Conservation (phyloP, 148 eudicot species). For the Nyssa sinensis region DNA sequence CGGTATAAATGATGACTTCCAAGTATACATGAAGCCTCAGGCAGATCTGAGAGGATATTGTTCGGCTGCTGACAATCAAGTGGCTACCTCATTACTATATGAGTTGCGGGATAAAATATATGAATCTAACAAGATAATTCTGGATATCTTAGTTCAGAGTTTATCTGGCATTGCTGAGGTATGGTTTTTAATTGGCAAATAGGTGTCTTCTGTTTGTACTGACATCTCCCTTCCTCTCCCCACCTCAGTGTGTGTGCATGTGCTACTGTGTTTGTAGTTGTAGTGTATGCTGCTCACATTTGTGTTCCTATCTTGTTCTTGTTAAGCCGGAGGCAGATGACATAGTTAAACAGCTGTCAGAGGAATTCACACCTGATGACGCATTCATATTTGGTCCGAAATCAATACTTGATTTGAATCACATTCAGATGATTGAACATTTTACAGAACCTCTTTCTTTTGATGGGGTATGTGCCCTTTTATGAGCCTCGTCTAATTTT, state of each 20-base stretch:
- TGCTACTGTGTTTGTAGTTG: background rate
- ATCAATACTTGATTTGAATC: conserved; percentile 55
- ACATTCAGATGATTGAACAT: conserved; percentile 41
- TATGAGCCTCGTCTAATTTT: background rate
- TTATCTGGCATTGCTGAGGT: conserved; percentile 65
- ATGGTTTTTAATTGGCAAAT: conserved; percentile 7
- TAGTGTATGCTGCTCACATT: background rate
- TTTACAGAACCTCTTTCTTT: conserved; percentile 54
- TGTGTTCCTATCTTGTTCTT: conserved; percentile 15
- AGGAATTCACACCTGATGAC: conserved; percentile 72
- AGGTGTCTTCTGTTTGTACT: background rate
- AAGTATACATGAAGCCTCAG: conserved; percentile 61
- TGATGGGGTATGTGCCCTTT: conserved; percentile 51
- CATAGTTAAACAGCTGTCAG: conserved; percentile 59
- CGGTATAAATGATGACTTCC: conserved; percentile 75
- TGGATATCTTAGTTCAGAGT: conserved; percentile 48
- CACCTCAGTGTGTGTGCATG: background rate
- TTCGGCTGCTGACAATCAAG: conserved; percentile 61
- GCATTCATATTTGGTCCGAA: conserved; percentile 73
- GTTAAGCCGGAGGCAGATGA: conserved; percentile 62
- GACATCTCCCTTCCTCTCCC: background rate
- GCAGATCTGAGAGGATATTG: conserved; percentile 52
- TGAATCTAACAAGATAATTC: conserved; percentile 45
- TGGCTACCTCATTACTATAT: conserved; percentile 41
- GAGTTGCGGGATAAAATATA: conserved; percentile 41